Conservation (phyloP, 768 basidiomycete species). For the Russula foetens region DNA sequence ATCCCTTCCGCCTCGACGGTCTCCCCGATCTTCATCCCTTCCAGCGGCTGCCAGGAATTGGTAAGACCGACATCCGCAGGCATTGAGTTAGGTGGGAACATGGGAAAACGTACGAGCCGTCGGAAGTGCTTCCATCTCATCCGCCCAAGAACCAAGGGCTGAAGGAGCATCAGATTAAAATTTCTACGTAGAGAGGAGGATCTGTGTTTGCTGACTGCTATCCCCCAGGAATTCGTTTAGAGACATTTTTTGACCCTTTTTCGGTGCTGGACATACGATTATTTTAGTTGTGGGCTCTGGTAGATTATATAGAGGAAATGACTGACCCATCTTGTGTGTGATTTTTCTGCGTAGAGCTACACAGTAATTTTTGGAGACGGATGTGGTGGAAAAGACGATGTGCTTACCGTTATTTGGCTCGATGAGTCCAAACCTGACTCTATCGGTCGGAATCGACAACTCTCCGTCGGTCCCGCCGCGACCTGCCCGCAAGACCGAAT, state of each 20-base stretch:
- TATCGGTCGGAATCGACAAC: not conserved
- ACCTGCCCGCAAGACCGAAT: conserved; percentile 1
- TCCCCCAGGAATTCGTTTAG: conserved; percentile 91
- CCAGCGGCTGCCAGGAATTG: conserved; percentile 46
- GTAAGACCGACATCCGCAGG: not conserved
- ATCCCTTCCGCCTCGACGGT: conserved; percentile 43
- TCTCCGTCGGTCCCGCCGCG: not conserved
- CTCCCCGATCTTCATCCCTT: conserved; percentile 61
- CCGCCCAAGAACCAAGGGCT: conserved; percentile 96
- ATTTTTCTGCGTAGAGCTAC: not conserved
- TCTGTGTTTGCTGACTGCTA: conserved; percentile 45
- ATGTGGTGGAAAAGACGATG: conserved; percentile 4
- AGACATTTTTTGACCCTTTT: conserved; percentile 88
- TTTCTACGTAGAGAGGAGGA: conserved; percentile 16
- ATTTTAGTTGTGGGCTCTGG: not conserved
- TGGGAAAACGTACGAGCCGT: conserved; percentile 73
- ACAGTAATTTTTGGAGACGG: conserved; percentile 4
- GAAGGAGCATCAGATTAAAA: conserved; percentile 18
- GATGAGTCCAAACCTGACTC: too few species aligned
- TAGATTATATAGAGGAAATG: not conserved
- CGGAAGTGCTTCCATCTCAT: conserved; percentile 93
- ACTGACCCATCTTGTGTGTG: conserved; percentile 27
- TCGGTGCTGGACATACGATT: conserved; percentile 56
- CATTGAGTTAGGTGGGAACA: not conserved
- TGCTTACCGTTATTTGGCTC: conserved; percentile 22